A percentile compares a stretch with the other conserved stretches of the same genome.
phyloP scores from a whole-genome alignment of 257 asterid genomes.

The Solanum peruvianum region DNA sequence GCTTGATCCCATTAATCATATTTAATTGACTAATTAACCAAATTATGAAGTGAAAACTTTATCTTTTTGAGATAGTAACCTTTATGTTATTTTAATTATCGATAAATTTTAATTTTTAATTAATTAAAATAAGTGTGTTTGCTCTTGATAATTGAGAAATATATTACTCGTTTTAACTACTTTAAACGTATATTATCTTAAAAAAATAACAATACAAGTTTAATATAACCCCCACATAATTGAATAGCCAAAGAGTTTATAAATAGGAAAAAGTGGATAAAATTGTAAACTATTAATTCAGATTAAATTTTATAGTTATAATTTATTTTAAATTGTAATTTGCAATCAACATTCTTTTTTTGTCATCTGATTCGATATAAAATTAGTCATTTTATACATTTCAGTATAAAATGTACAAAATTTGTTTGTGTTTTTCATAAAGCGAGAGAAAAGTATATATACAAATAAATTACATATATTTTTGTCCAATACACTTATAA shows the following conservation, averaged over 20 bases:
- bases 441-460: too few species aligned
- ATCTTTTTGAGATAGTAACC: not conserved
- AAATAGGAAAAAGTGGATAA: too few species aligned
- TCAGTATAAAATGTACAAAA: too few species aligned
- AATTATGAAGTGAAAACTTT: not conserved
- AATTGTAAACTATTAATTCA: too few species aligned
- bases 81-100: not conserved
- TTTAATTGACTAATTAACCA: not conserved
- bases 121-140: not conserved
- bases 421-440: too few species aligned
- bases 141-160: not conserved
- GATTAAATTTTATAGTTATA: too few species aligned
- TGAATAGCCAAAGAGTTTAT: not conserved
- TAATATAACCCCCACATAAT: not conserved
- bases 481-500: too few species aligned
- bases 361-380: too few species aligned
- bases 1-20: not conserved
- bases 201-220: not conserved
- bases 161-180: not conserved
- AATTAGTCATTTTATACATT: too few species aligned
- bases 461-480: too few species aligned
- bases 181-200: not conserved
- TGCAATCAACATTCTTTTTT: too few species aligned
- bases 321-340: too few species aligned
- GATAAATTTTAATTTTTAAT: not conserved